Percentiles rank a stretch among this genome's conserved stretches.
phyloP scores from a whole-genome alignment of 441 rosid genomes.

The Bocquillonia castaneifolia region DNA sequence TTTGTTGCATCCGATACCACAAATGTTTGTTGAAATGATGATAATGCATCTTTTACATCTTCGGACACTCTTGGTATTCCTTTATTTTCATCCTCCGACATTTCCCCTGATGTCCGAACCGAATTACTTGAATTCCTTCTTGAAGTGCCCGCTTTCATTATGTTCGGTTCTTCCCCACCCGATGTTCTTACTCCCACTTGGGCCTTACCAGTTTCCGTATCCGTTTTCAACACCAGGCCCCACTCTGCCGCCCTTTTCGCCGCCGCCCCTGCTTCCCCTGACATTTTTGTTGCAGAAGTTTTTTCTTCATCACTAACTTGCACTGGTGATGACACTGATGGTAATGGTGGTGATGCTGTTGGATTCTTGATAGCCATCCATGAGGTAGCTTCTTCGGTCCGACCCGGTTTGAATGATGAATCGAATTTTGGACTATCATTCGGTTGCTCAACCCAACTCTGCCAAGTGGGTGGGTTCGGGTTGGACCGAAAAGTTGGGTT shows the following conservation, averaged over 20 bases:
- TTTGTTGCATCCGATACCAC: constrained; percentile 94
- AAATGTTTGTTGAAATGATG: constrained; percentile 87
- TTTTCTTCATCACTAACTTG: constrained; percentile 5
- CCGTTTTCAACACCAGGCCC: constrained; percentile 83
- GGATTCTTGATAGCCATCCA: constrained; percentile 88
- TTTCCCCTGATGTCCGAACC: constrained; percentile 66
- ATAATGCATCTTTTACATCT: constrained; percentile 71
- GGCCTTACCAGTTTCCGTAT: constrained; percentile 79
- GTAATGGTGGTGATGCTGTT: constrained; percentile 26
- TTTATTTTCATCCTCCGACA: constrained; percentile 50
- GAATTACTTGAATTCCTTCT: constrained; percentile 60
- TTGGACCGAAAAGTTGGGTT: constrained; percentile 48
- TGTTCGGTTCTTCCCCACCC: constrained; percentile 59
- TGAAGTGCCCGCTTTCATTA: constrained; percentile 34
- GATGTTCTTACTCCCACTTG: constrained; percentile 69
- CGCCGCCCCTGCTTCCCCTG: constrained; percentile 49
- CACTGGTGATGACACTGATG: constrained; percentile 21
- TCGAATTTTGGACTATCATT: constrained; percentile 21
- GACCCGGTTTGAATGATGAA: constrained; percentile 27
- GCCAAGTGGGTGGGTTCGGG: constrained; percentile 36
- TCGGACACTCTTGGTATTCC: constrained; percentile 68
- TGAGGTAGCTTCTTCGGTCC: constrained; percentile 55
- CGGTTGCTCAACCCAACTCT: constrained; percentile 19
- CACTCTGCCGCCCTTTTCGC: constrained; percentile 95
- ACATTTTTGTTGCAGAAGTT: constrained; percentile 11